Conservation (phyloP, 352 stramenopile genomes). For the Pythium folliculosum region DNA sequence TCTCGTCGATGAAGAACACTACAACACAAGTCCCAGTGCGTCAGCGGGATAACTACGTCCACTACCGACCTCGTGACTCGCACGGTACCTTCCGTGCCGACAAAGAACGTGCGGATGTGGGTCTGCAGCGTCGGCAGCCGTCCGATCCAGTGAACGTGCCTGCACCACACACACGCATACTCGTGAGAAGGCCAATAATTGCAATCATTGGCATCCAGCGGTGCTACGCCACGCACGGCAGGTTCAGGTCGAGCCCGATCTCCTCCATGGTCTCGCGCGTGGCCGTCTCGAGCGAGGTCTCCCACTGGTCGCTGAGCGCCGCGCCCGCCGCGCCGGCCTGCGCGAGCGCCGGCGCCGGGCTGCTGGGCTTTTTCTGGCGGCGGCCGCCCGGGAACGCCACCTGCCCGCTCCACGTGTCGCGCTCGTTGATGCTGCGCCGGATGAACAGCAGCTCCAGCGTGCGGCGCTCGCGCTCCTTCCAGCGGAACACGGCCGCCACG, state of each 20-base stretch:
- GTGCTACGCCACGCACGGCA: constrained; percentile 35
- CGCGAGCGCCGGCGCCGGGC: constrained; percentile 28
- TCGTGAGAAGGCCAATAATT: background rate
- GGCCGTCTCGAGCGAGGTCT: constrained; percentile 69
- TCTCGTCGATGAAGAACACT: constrained; percentile 79
- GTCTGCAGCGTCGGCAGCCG: constrained; percentile 57
- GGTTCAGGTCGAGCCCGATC: constrained; percentile 71
- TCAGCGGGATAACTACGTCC: background rate
- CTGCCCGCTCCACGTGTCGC: constrained; percentile 82
- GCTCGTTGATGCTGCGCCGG: constrained; percentile 67
- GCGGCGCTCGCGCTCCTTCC: constrained; percentile 61
- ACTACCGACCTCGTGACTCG: no score
- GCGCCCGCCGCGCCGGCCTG: constrained; percentile 31
- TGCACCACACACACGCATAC: constrained; percentile 22
- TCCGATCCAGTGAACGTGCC: constrained; percentile 71
- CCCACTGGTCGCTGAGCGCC: constrained; percentile 41
- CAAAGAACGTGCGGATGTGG: constrained; percentile 60
- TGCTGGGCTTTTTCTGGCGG: constrained; percentile 53
- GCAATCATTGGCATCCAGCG: background rate
- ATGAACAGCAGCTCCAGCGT: constrained; percentile 80
- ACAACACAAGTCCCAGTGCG: background rate
- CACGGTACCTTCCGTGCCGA: constrained; percentile 64
- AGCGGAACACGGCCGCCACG: constrained; percentile 81
- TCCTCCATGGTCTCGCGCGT: constrained; percentile 81
- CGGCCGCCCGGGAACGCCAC: constrained; percentile 79